These are phyloP conservation scores for Tuber umbilicatum DNA, from an alignment of 495 filamentous ascomycete species.

Conservation along the genomic window DNA sequence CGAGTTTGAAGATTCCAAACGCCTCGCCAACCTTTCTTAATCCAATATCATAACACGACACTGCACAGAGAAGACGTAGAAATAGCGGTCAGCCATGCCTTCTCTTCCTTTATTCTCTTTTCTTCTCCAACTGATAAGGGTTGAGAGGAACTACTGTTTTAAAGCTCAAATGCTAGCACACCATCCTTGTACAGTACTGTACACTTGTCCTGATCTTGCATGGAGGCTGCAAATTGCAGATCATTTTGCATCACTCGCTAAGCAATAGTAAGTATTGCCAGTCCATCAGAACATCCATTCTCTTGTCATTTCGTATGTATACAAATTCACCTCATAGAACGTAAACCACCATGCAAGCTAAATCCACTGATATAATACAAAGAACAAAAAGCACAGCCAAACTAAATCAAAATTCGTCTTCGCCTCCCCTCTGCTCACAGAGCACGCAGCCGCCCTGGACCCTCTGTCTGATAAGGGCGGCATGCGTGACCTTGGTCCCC, in stretches of 20 bases:
- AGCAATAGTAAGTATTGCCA: not conserved
- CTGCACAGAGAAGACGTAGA: not conserved
- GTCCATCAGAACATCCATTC: not conserved
- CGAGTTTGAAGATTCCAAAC: not conserved
- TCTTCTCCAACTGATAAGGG: not conserved
- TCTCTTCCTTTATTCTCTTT: not conserved
- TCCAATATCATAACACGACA: not conserved
- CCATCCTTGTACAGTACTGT: not conserved
- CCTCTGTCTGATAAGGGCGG: constrained; percentile 65
- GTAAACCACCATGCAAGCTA: not conserved
- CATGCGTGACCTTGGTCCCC: constrained; percentile 82
- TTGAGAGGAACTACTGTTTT: not conserved
- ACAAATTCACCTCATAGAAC: not conserved
- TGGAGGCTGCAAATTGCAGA: not conserved
- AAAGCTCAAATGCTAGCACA: not conserved
- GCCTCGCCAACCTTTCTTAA: not conserved
- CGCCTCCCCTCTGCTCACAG: constrained; percentile 36
- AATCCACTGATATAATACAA: not conserved
- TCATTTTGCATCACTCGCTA: not conserved
- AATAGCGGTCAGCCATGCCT: not conserved
- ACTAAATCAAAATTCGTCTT: constrained; percentile 26
- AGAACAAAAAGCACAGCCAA: not conserved
- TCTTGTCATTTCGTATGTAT: not conserved
- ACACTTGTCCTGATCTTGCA: not conserved
- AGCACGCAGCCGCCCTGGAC: constrained; percentile 59